phyloP scores from a whole-genome alignment of 768 basidiomycete genomes.

The Rhizopogon roseolus region DNA sequence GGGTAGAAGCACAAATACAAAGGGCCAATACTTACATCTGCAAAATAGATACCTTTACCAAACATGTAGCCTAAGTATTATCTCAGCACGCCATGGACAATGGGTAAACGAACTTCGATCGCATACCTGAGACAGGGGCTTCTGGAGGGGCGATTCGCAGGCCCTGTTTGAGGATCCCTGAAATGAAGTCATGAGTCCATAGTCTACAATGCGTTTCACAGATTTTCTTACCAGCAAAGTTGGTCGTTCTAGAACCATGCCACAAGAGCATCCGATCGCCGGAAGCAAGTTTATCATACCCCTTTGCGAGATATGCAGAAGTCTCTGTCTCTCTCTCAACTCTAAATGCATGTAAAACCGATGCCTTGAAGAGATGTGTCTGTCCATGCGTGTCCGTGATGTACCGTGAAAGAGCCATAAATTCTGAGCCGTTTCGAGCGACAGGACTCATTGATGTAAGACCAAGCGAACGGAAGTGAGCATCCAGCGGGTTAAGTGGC shows the following conservation, averaged over 20 bases:
- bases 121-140: constrained; percentile 44
- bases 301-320: constrained; percentile 39
- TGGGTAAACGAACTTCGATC: background rate
- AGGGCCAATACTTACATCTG: constrained; percentile 38
- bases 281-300: constrained; percentile 35
- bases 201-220: background rate
- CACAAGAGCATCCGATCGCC: constrained; percentile 56
- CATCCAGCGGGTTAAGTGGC: constrained; percentile 51
- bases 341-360: constrained; percentile 44
- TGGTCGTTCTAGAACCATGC: constrained; percentile 61
- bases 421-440: constrained; percentile 36
- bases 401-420: constrained; percentile 42
- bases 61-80: constrained; percentile 47
- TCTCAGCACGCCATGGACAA: background rate
- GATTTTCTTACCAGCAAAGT: constrained; percentile 45
- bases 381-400: constrained; percentile 50
- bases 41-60: constrained; percentile 64
- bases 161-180: constrained; percentile 58
- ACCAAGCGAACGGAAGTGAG: constrained; percentile 47
- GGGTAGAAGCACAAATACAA: background rate
- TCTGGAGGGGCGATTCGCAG: constrained; percentile 63
- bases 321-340: constrained; percentile 42
- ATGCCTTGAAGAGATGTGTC: constrained; percentile 46
- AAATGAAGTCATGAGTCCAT: background rate
- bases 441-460: constrained; percentile 51